Evolutionary conservation across 768 basidiomycete genomes (phyloP), one percentile per base, ranked within the genome.

Genomic region (Tremella yokohamensis): DNA sequence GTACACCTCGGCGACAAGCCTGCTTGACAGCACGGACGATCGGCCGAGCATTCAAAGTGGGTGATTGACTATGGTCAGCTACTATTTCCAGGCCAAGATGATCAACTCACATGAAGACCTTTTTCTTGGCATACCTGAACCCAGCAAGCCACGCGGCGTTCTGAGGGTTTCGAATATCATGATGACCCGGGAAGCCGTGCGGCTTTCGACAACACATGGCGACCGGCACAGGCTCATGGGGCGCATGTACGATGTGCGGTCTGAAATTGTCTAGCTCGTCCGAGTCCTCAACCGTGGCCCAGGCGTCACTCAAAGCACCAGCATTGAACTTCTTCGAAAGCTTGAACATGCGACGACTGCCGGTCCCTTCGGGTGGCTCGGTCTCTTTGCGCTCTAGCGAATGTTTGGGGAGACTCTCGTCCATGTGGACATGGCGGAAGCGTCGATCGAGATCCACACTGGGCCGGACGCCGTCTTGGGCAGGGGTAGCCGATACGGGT

Each of bases 81-180:
- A 16, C 40, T 29, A 1, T 52, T 47, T 19, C 8, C 18, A 47
- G 15, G 54, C 26, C 22, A n/a, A 40, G 49, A 22, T n/a, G 25
- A 48, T n/a, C n/a, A 8, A 74, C 80, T 40, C 19, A 81, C 81
- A 87, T 84, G 76, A 87, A 86, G n/a, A 87, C 80, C 50, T 76
- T 82, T 66, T 80, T 80, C 69, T 80, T 76, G 8, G 86, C 85
- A 57, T 83, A 82, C 54, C 81, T 78, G 64, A 87, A 79, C 1
- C 80, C 86, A 19, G 84, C 82, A 40, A 87, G 79, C 85, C 85
- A 87, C 4, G 85, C 85, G 8, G 81, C 81, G 58, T 85, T 84
- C 71, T 87, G 86, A 2, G 85, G 83, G 42, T 79, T 79, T 16
- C 81, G 80, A 37, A 81, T 76, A 54, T 82, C 68, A 56, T 76